These are phyloP conservation scores for Pseudocercospora fuligena DNA, from an alignment of 2,329 filamentous ascomycete species.

Conservation along the genomic window DNA sequence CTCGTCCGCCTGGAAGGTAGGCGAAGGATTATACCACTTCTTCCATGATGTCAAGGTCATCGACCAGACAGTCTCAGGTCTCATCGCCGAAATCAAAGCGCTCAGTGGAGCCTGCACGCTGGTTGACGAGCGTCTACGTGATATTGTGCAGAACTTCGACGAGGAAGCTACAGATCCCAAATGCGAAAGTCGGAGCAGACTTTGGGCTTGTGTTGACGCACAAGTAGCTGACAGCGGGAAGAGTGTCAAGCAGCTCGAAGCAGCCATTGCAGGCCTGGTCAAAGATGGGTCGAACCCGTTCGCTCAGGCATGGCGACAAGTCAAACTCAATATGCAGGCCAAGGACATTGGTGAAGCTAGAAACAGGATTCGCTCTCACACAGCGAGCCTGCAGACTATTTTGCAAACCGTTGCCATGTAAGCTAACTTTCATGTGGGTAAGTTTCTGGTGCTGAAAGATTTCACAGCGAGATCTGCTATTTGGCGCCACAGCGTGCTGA, in stretches of 20 bases:
- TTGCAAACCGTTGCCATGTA: slow-evolving; percentile 20
- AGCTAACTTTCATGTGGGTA: slow-evolving; percentile 2
- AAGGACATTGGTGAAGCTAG: slow-evolving; percentile 24
- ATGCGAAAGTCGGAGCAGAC: background rate
- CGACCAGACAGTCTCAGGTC: slow-evolving; percentile 15
- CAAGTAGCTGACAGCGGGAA: slow-evolving; percentile 16
- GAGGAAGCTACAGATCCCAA: background rate
- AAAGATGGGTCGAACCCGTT: slow-evolving; percentile 14
- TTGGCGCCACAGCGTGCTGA: slow-evolving; percentile 17
- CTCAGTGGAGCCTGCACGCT: slow-evolving; percentile 17
- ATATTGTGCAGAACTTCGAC: slow-evolving; percentile 15
- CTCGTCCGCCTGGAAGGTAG: slow-evolving; percentile 12
- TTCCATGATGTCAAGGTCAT: slow-evolving; percentile 15
- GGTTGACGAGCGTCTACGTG: slow-evolving; percentile 19
- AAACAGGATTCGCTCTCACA: slow-evolving; percentile 23
- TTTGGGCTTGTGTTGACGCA: slow-evolving; percentile 17
- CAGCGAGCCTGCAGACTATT: slow-evolving; percentile 18
- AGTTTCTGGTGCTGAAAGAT: background rate
- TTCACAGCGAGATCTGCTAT: too few relatives aligned
- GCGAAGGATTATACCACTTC: slow-evolving; percentile 17
- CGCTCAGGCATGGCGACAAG: slow-evolving; percentile 18
- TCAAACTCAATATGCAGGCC: slow-evolving; percentile 22
- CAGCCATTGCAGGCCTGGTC: slow-evolving; percentile 7
- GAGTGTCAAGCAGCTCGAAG: slow-evolving; percentile 18
- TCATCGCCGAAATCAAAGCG: slow-evolving; percentile 15